Evolutionary conservation across 2,329 filamentous ascomycete genomes (phyloP), one percentile per base, ranked within the genome.

Genomic region (Calonectria leucothoes): DNA sequence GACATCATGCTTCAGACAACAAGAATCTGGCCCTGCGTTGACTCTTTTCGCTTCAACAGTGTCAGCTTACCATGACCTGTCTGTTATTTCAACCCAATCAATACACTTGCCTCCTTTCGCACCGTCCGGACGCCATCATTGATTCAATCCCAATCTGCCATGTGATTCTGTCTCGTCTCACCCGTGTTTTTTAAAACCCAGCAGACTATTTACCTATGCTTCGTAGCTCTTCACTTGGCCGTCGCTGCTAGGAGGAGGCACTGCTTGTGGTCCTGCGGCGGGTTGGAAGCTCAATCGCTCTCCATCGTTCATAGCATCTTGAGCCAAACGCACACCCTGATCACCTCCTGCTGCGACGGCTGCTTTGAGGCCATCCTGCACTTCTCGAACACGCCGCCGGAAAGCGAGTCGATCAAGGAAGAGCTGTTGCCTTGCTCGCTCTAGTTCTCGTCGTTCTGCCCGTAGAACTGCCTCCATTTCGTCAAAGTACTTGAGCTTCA

Each of bases 401-500:
- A 98, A 98, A 2, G 94, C 91, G 65, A 99, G 88, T 29, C 97
- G 92, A 84, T 99, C 97, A 45, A 98, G 88, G 88, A 98, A 98
- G 23, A 99, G 90, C 83, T 98, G 94, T 84, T 98, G 96, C 35
- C 96, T 92, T 49, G 94, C 95, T 71, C 96, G 92, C 85, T 99
- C 97, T 27, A 99, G 89, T 84, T 99, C 97, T 73, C 96, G 92
- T 73, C 96, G 93, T 87, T 99, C 97, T 7, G 96, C 95, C 80
- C 97, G 94, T 65, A 99, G 89, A 55, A 98, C 93, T 23, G 94
- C 91, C 85, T 99, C 97, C 90, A 99, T 96, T 84, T 99, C 97
- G 80, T 94, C 94, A 85, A 99, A 99, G 83, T 98, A 98, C 81
- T 95, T 93, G 73, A 99, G 90, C 86, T 99, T 99, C 80, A 98